A percentile compares a stretch with the other conserved stretches of the same genome.
phyloP scores from a whole-genome alignment of 306 rosid genomes.

The Vachellia pachyceras region DNA sequence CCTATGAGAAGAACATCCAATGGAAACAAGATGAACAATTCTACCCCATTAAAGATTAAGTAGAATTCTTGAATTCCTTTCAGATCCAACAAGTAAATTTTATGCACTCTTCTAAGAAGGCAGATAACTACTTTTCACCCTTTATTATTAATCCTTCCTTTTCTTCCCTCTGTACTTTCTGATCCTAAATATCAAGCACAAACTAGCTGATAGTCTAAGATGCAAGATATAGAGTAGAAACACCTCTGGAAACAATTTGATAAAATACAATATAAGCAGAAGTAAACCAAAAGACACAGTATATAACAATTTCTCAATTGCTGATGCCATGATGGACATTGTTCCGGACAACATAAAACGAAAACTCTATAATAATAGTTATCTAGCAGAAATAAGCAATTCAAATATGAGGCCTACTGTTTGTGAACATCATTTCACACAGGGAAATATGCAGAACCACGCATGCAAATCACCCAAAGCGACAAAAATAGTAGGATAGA shows the following conservation, averaged over 20 bases:
- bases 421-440: background rate
- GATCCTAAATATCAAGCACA: background rate
- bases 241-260: background rate
- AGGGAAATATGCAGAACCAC: too few relatives aligned
- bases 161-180: background rate
- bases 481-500: background rate
- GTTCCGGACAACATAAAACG: background rate
- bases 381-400: constrained; percentile 1
- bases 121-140: background rate
- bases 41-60: background rate
- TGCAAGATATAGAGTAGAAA: too few relatives aligned
- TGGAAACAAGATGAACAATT: background rate
- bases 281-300: constrained; percentile 4
- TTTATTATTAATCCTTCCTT: background rate
- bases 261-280: too few relatives aligned
- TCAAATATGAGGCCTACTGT: background rate
- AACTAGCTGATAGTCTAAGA: too few relatives aligned
- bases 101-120: background rate
- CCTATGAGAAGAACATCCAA: background rate
- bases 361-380: background rate
- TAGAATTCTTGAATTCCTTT: background rate
- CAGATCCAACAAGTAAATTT: background rate
- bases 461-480: too few relatives aligned
- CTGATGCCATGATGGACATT: constrained; percentile 7
- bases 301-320: background rate